These are phyloP conservation scores for Tuber brumale DNA, from an alignment of 495 filamentous ascomycete genomes.

Conservation along the genomic window DNA sequence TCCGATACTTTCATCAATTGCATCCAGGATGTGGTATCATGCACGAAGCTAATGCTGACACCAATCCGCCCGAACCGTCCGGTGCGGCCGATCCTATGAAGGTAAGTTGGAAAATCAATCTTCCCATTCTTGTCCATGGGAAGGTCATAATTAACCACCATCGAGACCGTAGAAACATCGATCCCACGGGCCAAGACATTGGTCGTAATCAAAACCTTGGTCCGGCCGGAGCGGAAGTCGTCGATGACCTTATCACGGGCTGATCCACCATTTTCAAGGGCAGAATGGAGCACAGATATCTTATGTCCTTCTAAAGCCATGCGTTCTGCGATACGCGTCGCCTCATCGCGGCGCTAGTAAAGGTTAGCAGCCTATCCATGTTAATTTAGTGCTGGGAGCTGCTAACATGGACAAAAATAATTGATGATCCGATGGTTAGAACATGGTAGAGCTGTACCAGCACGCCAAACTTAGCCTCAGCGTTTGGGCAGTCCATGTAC, in stretches of 20 bases:
- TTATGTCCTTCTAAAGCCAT: conserved; percentile 84
- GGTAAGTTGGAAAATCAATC: conserved; percentile 86
- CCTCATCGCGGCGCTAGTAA: conserved; percentile 66
- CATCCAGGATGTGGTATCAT: conserved; percentile 64
- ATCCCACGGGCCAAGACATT: conserved; percentile 95
- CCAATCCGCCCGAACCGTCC: conserved; percentile 95
- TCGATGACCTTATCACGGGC: conserved; percentile 80
- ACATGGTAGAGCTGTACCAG: conserved; percentile 88
- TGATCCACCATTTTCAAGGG: conserved; percentile 58
- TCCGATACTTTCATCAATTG: conserved; percentile 68
- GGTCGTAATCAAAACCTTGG: conserved; percentile 95
- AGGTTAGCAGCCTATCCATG: conserved; percentile 18
- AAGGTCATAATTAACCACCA: conserved; percentile 93
- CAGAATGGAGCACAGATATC: conserved; percentile 84
- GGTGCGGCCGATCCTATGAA: conserved; percentile 95
- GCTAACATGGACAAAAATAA: conserved; percentile 87
- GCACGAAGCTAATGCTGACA: conserved; percentile 84
- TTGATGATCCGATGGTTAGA: conserved; percentile 91
- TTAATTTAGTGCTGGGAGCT: conserved; percentile 15
- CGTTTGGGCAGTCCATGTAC: conserved; percentile 79
- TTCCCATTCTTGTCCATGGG: conserved; percentile 48
- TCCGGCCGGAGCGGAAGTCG: conserved; percentile 71
- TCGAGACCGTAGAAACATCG: conserved; percentile 92
- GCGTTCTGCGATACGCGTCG: conserved; percentile 67
- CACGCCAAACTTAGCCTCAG: conserved; percentile 74